Evolutionary conservation across 139 green algal species (phyloP).

Genomic region (Chlorella sp.): DNA sequence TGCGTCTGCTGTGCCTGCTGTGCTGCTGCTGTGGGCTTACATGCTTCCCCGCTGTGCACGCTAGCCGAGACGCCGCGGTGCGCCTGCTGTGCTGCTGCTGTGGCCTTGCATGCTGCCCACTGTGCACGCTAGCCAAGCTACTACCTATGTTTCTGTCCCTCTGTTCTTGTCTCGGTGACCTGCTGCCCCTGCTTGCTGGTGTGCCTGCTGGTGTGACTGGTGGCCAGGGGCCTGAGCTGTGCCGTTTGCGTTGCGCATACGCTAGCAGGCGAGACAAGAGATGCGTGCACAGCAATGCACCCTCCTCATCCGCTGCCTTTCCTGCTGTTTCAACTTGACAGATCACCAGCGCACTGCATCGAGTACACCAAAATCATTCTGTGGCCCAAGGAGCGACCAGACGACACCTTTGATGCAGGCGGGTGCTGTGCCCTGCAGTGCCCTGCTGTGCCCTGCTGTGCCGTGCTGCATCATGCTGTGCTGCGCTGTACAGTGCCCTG

Average conservation of each 20-base stretch:
- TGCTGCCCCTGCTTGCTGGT: too few relatives aligned
- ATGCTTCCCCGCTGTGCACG: too few relatives aligned
- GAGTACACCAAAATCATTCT: constrained; percentile 98
- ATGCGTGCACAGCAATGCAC: too few relatives aligned
- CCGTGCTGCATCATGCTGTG: background rate
- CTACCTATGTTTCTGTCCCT: too few relatives aligned
- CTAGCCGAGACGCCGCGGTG: constrained; percentile 90
- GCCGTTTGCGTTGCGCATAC: too few relatives aligned
- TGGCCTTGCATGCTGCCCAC: background rate
- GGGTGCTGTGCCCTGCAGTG: background rate
- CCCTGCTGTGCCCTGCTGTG: background rate
- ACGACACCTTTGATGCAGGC: constrained; percentile 90
- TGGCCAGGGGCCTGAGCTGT: too few relatives aligned
- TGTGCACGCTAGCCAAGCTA: too few relatives aligned
- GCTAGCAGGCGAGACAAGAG: too few relatives aligned
- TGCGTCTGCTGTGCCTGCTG: constrained; percentile 41
- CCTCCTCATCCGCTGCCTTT: background rate
- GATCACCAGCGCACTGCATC: constrained; percentile 96
- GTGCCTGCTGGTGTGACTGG: too few relatives aligned
- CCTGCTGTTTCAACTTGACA: constrained; percentile 22
- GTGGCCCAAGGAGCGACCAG: constrained; percentile 82
- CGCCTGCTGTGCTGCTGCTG: background rate
- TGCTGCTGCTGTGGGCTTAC: background rate
- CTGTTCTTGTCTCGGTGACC: too few relatives aligned
- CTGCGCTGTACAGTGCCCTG: too few relatives aligned